These are phyloP conservation scores for Entomortierella parvispora DNA, from an alignment of 192 early-diverging fungal genomes.

Conservation along the genomic window DNA sequence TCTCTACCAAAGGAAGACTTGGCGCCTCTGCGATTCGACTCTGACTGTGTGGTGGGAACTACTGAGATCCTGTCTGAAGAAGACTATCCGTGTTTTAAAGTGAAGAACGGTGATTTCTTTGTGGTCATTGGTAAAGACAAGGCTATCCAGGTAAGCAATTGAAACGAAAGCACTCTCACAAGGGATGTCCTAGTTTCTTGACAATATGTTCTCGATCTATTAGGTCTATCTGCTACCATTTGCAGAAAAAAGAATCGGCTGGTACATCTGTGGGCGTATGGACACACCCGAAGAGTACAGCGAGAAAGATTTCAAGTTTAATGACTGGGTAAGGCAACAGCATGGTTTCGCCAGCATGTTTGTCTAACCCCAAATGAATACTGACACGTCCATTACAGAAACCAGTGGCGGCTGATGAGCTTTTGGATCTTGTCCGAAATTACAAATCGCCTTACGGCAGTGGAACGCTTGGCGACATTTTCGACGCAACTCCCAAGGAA, in stretches of 20 bases:
- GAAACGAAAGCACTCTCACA: no score
- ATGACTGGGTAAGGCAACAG: conserved; percentile 15
- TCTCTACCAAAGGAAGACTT: conserved; percentile 7
- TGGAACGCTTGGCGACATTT: conserved; percentile 21
- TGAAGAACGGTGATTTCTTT: conserved; percentile 19
- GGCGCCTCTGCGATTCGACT: conserved; percentile 18
- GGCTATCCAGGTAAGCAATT: conserved; percentile 20
- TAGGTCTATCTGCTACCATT: conserved; percentile 21
- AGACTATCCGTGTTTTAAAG: conserved; percentile 15
- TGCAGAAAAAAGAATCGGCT: conserved; percentile 22
- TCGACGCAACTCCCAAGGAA: conserved; percentile 20
- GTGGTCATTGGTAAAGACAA: conserved; percentile 25
- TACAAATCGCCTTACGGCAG: conserved; percentile 25
- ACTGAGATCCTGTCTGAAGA: conserved; percentile 10
- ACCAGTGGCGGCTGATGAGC: conserved; percentile 17
- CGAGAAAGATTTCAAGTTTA: conserved; percentile 23
- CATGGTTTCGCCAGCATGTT: not conserved
- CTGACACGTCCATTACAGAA: not conserved
- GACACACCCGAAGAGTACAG: conserved; percentile 22
- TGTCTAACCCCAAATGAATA: not conserved
- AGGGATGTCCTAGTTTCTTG: not conserved
- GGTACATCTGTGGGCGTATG: conserved; percentile 18
- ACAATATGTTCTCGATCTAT: not conserved
- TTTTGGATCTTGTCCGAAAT: conserved; percentile 21
- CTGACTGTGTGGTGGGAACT: conserved; percentile 19